phyloP scores from a whole-genome alignment of 257 asterid species.

The Lavandula angustifolia region DNA sequence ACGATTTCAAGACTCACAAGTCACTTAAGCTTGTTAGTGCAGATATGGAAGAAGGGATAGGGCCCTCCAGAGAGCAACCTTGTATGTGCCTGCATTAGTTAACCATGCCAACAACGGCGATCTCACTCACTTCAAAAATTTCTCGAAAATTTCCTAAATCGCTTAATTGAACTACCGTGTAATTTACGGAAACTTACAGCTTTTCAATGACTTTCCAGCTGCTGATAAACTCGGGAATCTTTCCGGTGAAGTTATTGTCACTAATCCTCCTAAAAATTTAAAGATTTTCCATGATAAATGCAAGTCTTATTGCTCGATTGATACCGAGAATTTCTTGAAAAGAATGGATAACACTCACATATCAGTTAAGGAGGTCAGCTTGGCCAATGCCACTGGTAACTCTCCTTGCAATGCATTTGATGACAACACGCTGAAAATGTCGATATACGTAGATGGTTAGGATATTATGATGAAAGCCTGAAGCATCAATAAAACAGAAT shows the following conservation, averaged over 20 bases:
- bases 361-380: slow-evolving; percentile 67
- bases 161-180: neutral
- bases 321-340: slow-evolving; percentile 9
- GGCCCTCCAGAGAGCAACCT: slow-evolving; percentile 92
- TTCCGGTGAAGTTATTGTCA: slow-evolving; percentile 89
- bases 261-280: slow-evolving; percentile 62
- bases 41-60: slow-evolving; percentile 77
- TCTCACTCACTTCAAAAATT: neutral
- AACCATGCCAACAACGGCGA: neutral
- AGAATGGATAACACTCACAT: slow-evolving; percentile 49
- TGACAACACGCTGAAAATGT: slow-evolving; percentile 55
- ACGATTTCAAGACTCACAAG: slow-evolving; percentile 51
- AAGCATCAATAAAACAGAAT: slow-evolving; percentile 7
- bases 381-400: slow-evolving; percentile 57
- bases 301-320: neutral
- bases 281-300: no score
- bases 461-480: slow-evolving; percentile 4
- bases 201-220: slow-evolving; percentile 74
- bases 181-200: slow-evolving; percentile 55
- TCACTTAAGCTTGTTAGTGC: slow-evolving; percentile 63
- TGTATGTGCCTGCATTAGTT: slow-evolving; percentile 71
- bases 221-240: slow-evolving; percentile 78
- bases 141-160: neutral
- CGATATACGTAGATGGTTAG: slow-evolving; percentile 21
- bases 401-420: slow-evolving; percentile 75